A percentile compares a stretch with the other conserved stretches of the same genome.
Conservation (phyloP, 805 yeast genomes). For the Candida morakotiae region DNA sequence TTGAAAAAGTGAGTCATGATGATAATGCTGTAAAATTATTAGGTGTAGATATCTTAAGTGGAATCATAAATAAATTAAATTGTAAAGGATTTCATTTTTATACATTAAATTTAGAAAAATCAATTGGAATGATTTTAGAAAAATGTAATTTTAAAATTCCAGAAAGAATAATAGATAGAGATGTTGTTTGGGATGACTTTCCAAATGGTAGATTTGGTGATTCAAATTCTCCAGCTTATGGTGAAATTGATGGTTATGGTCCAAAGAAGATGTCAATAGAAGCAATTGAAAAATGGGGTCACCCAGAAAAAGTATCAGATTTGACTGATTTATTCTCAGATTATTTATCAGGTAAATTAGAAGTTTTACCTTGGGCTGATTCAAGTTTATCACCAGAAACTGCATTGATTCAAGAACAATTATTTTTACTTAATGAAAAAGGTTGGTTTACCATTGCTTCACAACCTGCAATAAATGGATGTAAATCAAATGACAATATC, state of each 20-base stretch:
- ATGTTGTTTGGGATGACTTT: constrained; percentile 96
- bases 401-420: constrained; percentile 85
- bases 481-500: constrained; percentile 73
- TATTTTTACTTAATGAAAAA: constrained; percentile 68
- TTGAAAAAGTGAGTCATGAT: constrained; percentile 54
- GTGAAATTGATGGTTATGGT: constrained; percentile 97
- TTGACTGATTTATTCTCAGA: constrained; percentile 62
- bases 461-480: constrained; percentile 89
- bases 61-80: constrained; percentile 54
- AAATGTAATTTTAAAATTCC: constrained; percentile 35
- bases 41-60: constrained; percentile 72
- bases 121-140: constrained; percentile 74
- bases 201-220: constrained; percentile 96
- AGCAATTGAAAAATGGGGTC: constrained; percentile 78
- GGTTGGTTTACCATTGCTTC: constrained; percentile 88
- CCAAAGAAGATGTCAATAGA: constrained; percentile 68
- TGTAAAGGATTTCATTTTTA: constrained; percentile 86
- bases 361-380: constrained; percentile 90
- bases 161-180: constrained; percentile 48
- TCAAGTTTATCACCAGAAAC: constrained; percentile 84
- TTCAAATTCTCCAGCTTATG: constrained; percentile 93
- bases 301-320: constrained; percentile 58
- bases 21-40: constrained; percentile 78
- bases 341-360: constrained; percentile 71
- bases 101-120: constrained; percentile 86